These are phyloP conservation scores for Russula virescens DNA, from an alignment of 768 basidiomycete genomes.

Conservation along the genomic window DNA sequence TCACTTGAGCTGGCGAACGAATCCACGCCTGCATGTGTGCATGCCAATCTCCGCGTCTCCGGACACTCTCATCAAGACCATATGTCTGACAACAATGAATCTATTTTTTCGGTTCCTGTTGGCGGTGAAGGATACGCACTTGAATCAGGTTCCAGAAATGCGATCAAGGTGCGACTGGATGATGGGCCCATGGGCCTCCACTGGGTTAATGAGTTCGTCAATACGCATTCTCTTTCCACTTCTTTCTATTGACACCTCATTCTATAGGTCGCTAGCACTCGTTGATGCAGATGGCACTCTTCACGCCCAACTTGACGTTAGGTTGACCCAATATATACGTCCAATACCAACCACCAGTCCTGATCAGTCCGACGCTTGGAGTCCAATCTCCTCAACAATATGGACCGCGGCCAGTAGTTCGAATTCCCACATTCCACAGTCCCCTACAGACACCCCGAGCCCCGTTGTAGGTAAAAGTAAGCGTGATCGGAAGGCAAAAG, in stretches of 20 bases:
- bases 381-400: background rate
- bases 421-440: background rate
- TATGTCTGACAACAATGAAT: background rate
- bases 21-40: slow-evolving; percentile 53
- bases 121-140: background rate
- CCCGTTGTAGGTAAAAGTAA: background rate
- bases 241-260: background rate
- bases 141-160: slow-evolving; percentile 3
- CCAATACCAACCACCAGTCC: background rate
- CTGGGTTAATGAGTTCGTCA: slow-evolving; percentile 36
- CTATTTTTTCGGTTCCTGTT: background rate
- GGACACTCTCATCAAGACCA: background rate
- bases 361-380: background rate
- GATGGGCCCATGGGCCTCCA: slow-evolving; percentile 9
- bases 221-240: background rate
- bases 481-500: background rate
- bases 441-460: background rate
- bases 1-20: slow-evolving; percentile 47
- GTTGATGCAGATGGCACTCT: slow-evolving; percentile 26
- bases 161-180: slow-evolving; percentile 10
- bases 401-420: background rate
- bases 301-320: slow-evolving; percentile 13
- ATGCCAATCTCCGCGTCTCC: slow-evolving; percentile 46
- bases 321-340: background rate
- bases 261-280: slow-evolving; percentile 25